These are phyloP conservation scores for Rhodotorula sp. DNA, from an alignment of 1,284 basidiomycete species.

Conservation along the genomic window DNA sequence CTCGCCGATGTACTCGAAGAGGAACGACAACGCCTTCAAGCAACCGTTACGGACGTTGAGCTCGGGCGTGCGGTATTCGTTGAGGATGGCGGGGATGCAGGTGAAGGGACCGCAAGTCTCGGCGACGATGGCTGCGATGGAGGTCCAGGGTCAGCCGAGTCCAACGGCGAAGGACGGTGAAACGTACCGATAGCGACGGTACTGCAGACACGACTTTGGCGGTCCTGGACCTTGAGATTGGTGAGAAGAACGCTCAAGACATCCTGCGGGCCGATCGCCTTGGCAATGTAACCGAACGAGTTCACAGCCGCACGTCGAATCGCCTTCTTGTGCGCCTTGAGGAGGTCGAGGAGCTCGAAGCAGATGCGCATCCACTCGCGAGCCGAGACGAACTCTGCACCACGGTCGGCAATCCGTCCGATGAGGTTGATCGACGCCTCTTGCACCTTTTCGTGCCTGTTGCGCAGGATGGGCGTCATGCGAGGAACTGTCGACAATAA, in stretches of 20 bases:
- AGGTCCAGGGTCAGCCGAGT: neutral
- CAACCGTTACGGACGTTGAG: constrained; percentile 99
- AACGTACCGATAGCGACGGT: constrained; percentile 84
- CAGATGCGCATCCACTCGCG: constrained; percentile 99
- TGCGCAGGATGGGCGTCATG: constrained; percentile 98
- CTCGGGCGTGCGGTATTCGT: constrained; percentile 94
- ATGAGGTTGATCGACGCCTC: constrained; percentile 99
- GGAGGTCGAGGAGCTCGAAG: constrained; percentile 92
- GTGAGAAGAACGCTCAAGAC: constrained; percentile 94
- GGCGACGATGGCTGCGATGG: constrained; percentile 69
- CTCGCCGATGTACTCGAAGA: constrained; percentile 99
- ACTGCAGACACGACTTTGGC: constrained; percentile 96
- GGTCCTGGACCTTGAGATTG: constrained; percentile 96
- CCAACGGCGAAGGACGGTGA: neutral
- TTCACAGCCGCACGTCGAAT: constrained; percentile 98
- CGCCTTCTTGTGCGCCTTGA: constrained; percentile 99
- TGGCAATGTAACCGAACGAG: constrained; percentile 99
- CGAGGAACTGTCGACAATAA: constrained; percentile 69
- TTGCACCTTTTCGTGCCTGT: constrained; percentile 99
- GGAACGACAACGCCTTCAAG: constrained; percentile 95
- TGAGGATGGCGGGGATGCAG: constrained; percentile 96
- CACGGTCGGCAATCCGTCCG: constrained; percentile 98
- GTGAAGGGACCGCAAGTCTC: constrained; percentile 99
- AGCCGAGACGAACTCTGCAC: constrained; percentile 96
- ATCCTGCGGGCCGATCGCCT: constrained; percentile 98